phyloP scores from a whole-genome alignment of 2,329 filamentous ascomycete species.

The Exophiala spinifera region DNA sequence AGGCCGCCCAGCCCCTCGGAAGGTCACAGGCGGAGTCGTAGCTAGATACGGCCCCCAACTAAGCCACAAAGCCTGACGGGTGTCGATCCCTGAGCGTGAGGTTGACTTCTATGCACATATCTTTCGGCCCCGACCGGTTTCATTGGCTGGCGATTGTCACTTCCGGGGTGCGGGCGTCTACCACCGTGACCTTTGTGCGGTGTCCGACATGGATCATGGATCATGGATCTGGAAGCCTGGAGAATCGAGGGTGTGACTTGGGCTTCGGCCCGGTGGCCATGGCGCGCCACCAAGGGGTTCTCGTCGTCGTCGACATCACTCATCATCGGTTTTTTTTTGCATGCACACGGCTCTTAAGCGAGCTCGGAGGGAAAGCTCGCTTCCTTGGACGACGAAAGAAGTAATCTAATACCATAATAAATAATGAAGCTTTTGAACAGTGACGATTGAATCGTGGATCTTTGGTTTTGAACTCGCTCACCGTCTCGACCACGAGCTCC shows the following conservation, averaged over 20 bases:
- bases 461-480: no score
- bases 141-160: neutral
- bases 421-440: constrained; percentile 8
- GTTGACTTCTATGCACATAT: no score
- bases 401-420: constrained; percentile 18
- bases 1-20: neutral
- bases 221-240: neutral
- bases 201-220: neutral
- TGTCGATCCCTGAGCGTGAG: neutral
- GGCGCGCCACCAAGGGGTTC: neutral
- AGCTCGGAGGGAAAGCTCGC: neutral
- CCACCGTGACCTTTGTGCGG: neutral
- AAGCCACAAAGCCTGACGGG: neutral
- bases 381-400: neutral
- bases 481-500: no score
- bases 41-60: neutral
- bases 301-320: no score
- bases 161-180: neutral
- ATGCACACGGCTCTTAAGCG: neutral
- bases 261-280: neutral
- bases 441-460: no score
- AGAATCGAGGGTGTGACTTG: neutral
- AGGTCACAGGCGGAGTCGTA: neutral
- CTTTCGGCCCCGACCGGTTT: neutral
- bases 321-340: neutral